Percentiles rank a stretch among this genome's conserved stretches.
phyloP scores from a whole-genome alignment of 2,329 filamentous ascomycete genomes.

The Grosmannia huntii region DNA sequence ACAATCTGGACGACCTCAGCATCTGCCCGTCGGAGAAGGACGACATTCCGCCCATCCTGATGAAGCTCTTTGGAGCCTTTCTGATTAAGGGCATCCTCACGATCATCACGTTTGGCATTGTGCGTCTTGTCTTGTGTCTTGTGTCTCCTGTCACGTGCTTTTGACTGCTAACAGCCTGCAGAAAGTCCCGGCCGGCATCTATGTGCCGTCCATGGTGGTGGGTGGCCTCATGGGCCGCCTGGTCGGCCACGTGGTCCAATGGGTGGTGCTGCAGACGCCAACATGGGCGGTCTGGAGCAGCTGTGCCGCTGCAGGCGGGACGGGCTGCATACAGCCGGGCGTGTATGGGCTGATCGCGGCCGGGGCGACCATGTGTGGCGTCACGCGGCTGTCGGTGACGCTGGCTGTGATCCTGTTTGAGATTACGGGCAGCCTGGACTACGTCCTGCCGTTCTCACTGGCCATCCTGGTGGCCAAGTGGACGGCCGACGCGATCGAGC shows the following conservation, averaged over 20 bases:
- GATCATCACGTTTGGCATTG: conserved; percentile 81
- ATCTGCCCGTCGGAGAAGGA: conserved; percentile 62
- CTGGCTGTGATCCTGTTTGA: conserved; percentile 93
- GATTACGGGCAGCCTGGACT: conserved; percentile 85
- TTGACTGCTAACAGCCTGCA: conserved; percentile 14
- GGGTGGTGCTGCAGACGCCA: conserved; percentile 62
- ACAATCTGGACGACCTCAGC: conserved; percentile 50
- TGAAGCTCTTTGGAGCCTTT: conserved; percentile 63
- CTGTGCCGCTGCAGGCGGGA: conserved; percentile 58
- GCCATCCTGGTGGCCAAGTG: conserved; percentile 93
- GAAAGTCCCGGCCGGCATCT: conserved; percentile 94
- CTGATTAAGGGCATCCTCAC: conserved; percentile 84
- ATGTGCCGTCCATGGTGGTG: conserved; percentile 97
- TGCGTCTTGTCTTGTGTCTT: conserved; percentile 23
- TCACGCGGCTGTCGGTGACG: conserved; percentile 85
- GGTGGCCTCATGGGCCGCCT: conserved; percentile 84
- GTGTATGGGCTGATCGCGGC: conserved; percentile 92
- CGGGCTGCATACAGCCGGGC: conserved; percentile 87
- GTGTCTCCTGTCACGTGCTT: not conserved
- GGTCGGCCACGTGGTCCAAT: conserved; percentile 76
- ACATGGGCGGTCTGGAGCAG: conserved; percentile 59
- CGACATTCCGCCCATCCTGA: conserved; percentile 67
- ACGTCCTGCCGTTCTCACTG: conserved; percentile 88
- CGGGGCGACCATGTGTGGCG: conserved; percentile 95
- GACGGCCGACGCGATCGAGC: conserved; percentile 92